Evolutionary conservation across 371 early-diverging fungal species (phyloP).

Genomic region (Syncephalis plumigaleata): DNA sequence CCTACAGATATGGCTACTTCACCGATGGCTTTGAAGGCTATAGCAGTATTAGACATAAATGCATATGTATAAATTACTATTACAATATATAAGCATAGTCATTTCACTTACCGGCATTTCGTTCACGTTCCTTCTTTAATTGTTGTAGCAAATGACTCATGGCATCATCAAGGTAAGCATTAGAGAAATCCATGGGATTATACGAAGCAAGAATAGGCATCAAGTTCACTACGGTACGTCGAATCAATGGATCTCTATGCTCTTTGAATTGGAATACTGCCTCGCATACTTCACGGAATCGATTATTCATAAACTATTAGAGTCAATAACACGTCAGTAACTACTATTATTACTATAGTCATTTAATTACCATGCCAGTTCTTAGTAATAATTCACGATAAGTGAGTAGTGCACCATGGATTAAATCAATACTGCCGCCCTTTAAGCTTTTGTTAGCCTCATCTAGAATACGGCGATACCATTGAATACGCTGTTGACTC

Average conservation of each 20-base stretch:
- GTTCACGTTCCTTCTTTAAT: conserved; percentile 63
- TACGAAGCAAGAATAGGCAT: conserved; percentile 74
- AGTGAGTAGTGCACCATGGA: conserved; percentile 77
- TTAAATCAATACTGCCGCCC: conserved; percentile 51
- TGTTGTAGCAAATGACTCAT: conserved; percentile 62
- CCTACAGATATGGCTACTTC: conserved; percentile 69
- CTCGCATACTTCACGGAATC: conserved; percentile 62
- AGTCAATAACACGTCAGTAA: not conserved
- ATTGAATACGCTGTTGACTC: conserved; percentile 35
- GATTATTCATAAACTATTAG: conserved; percentile 61
- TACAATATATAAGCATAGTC: not conserved
- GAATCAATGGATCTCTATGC: conserved; percentile 62
- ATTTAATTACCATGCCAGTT: conserved; percentile 51
- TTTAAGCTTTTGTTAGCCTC: conserved; percentile 67
- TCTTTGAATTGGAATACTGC: conserved; percentile 63
- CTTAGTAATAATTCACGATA: conserved; percentile 63
- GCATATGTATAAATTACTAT: too few relatives aligned
- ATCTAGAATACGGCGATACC: conserved; percentile 72
- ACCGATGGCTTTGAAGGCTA: conserved; percentile 76
- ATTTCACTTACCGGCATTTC: conserved; percentile 26
- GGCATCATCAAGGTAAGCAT: conserved; percentile 44
- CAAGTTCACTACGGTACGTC: conserved; percentile 65
- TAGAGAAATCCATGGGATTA: conserved; percentile 59
- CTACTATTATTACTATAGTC: not conserved
- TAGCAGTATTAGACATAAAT: too few relatives aligned